Evolutionary conservation across 176 grass and related monocot species (phyloP), one percentile per base, ranked within the genome.

Genomic region (Carex kokanica): DNA sequence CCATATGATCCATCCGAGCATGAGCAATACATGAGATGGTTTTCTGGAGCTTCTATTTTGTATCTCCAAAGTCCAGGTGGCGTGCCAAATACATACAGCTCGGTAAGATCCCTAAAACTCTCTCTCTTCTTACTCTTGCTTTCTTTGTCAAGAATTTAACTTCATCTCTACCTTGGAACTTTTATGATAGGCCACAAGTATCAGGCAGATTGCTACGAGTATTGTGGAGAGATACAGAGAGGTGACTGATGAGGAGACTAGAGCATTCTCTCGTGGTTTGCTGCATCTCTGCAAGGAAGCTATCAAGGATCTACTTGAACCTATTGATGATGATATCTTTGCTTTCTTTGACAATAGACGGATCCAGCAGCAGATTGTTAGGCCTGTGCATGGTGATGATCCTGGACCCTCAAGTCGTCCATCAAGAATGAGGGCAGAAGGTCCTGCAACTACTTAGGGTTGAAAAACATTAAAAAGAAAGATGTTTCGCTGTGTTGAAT

Each of bases 1-100:
- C 83, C 80, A 8, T 93, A 88, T 86, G 88, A 93, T 52, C 75
- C 67, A 5, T 93, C 91, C 15, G 85, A 87, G 87, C 89, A 93
- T 72, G 88, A 90, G 11, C 78, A 86, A 41, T 93, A 90, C 64
- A 71, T 90, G 84, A 61, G 38, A n/a, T 93, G 91, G 91, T 90
- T 90, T 81, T 90, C 88, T 5, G 83, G 84, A 55, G 91, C 66
- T 71, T 88, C 91, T 2, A 24, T 25, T 49, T 74, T 74, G 70
- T 51, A 51, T 74, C 70, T 74, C 71, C 38, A 73, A 45, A 73
- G 69, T n/a, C 69, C 18, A 11, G 69, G 69, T 49, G 69, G 69
- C 47, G 18, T 51, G 3, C 71, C 71, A 15, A 53, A 74, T 52
- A 74, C 71, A 52, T 53, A 29, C 40, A 74, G 71, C 71, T 27